phyloP scores from a whole-genome alignment of 352 stramenopile species.

The Halophytophthora polymorphica region DNA sequence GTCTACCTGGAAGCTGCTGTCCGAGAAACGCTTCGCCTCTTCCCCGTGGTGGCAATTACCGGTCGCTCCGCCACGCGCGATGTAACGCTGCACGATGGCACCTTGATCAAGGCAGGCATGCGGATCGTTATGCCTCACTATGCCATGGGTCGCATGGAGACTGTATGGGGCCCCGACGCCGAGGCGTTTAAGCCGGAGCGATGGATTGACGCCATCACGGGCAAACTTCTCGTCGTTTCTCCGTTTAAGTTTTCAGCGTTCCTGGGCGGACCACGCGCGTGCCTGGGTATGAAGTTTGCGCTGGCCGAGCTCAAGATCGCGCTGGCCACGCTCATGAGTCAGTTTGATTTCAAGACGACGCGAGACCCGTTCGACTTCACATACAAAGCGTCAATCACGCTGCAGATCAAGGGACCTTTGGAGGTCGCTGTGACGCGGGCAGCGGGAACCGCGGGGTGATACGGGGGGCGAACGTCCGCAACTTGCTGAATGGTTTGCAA shows the following conservation, averaged over 20 bases:
- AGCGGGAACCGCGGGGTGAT: no score
- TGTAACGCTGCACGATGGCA: conserved; percentile 65
- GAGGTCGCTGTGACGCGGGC: conserved; percentile 17
- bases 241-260: conserved; percentile 71
- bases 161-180: conserved; percentile 62
- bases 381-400: conserved; percentile 42
- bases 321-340: conserved; percentile 46
- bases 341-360: conserved; percentile 43
- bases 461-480: no score
- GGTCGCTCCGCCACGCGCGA: conserved; percentile 47
- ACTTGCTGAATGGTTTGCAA: no score
- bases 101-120: conserved; percentile 48
- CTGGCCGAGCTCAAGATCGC: conserved; percentile 64
- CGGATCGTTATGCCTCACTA: conserved; percentile 65
- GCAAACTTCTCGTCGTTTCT: conserved; percentile 43
- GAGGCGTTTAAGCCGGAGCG: conserved; percentile 64
- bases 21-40: conserved; percentile 54
- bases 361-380: conserved; percentile 38
- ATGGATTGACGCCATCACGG: conserved; percentile 44
- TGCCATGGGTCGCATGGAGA: conserved; percentile 47
- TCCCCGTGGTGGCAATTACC: conserved; percentile 57
- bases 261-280: conserved; percentile 59
- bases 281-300: conserved; percentile 63
- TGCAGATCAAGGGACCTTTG: conserved; percentile 38
- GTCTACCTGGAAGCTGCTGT: conserved; percentile 50